Evolutionary conservation across 306 rosid genomes (phyloP).

Genomic region (Quercus cerris): DNA sequence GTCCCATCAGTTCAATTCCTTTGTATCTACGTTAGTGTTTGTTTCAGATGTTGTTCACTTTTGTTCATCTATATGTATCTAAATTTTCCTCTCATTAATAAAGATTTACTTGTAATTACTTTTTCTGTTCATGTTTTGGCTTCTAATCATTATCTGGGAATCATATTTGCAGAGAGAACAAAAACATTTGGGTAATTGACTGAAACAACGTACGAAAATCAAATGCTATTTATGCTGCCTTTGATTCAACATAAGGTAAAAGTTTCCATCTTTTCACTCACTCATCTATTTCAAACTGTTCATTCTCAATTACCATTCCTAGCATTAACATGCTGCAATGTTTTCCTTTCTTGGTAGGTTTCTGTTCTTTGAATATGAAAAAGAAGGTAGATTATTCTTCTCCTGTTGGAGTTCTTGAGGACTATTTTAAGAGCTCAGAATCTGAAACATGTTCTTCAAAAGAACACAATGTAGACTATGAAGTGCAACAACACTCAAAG

Average conservation of each 20-base stretch:
- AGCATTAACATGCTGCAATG: slow-evolving; percentile 1
- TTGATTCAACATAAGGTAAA: neutral
- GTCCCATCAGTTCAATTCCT: slow-evolving; percentile 5
- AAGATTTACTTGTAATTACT: slow-evolving; percentile 17
- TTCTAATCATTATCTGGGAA: slow-evolving; percentile 1
- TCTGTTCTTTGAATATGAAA: slow-evolving; percentile 41
- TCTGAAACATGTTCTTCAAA: slow-evolving; percentile 71
- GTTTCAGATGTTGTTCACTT: neutral
- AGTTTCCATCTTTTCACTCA: neutral
- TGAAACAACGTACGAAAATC: neutral
- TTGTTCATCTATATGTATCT: neutral
- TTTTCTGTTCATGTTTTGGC: slow-evolving; percentile 7
- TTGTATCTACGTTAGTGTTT: slow-evolving; percentile 1
- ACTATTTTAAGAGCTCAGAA: slow-evolving; percentile 77
- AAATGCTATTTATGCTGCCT: slow-evolving; percentile 7
- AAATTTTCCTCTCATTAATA: neutral
- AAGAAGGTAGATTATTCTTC: slow-evolving; percentile 58
- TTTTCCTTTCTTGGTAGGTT: slow-evolving; percentile 27
- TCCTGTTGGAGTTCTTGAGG: slow-evolving; percentile 82
- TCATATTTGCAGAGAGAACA: neutral
- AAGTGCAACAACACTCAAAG: slow-evolving; percentile 35
- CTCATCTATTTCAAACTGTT: no score
- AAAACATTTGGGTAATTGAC: neutral
- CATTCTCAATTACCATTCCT: neutral
- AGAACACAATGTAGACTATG: slow-evolving; percentile 38